phyloP scores from a whole-genome alignment of 1,284 basidiomycete species.

The Crucibulum parvulum region DNA sequence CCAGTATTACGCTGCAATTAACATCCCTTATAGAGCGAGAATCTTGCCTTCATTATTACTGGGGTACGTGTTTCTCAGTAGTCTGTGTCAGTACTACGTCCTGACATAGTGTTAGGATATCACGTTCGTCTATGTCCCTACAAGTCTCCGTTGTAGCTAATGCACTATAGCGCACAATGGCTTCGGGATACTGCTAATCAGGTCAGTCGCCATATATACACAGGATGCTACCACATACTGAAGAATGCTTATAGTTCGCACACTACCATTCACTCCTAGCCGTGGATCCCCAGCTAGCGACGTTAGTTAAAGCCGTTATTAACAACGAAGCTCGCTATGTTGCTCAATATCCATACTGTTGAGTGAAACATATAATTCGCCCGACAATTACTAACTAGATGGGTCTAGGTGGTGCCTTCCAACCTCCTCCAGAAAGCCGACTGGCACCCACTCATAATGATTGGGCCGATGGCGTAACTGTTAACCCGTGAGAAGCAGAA shows the following conservation, averaged over 20 bases:
- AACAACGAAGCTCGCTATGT: conserved; percentile 82
- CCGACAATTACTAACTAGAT: neutral
- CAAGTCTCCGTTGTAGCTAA: neutral
- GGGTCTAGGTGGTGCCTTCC: conserved; percentile 63
- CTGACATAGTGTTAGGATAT: too few species aligned
- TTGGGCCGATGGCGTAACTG: conserved; percentile 70
- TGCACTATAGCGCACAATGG: conserved; percentile 63
- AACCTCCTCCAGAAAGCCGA: conserved; percentile 77
- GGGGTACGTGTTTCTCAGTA: conserved; percentile 50
- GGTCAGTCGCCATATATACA: too few species aligned
- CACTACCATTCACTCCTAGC: conserved; percentile 68
- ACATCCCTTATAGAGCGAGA: conserved; percentile 51
- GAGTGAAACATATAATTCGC: conserved; percentile 3
- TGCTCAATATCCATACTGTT: conserved; percentile 75
- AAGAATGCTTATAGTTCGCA: too few species aligned
- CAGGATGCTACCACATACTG: too few species aligned
- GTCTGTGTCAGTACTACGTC: too few species aligned
- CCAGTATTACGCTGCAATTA: neutral
- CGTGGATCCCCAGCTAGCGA: conserved; percentile 62
- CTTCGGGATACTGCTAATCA: conserved; percentile 81
- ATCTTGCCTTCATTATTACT: conserved; percentile 79
- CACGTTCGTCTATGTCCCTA: conserved; percentile 51
- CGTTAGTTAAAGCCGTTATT: conserved; percentile 75
- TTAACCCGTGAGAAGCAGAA: conserved; percentile 73
- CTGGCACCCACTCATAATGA: conserved; percentile 65